Conservation (phyloP, 768 basidiomycete genomes). For the Clathrus columnatus region DNA sequence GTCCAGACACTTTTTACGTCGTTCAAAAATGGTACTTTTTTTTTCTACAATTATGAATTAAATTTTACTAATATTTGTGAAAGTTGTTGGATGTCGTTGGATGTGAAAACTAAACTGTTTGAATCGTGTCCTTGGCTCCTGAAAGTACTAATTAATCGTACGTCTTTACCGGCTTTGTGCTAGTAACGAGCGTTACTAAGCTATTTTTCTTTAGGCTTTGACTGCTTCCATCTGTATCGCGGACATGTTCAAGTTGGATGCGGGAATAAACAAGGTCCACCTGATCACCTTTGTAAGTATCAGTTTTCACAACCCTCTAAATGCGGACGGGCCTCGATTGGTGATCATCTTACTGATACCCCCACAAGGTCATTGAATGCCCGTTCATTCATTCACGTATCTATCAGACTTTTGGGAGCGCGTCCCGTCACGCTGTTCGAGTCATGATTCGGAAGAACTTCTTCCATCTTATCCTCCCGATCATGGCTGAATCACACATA, state of each 20-base stretch:
- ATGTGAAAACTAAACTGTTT: constrained; percentile 97
- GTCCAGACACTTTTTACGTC: constrained; percentile 82
- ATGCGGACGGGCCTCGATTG: constrained; percentile 93
- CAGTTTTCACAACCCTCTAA: constrained; percentile 86
- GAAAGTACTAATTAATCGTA: constrained; percentile 82
- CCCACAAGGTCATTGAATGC: constrained; percentile 65
- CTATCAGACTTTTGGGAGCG: constrained; percentile 82
- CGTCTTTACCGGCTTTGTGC: neutral
- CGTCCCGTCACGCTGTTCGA: constrained; percentile 84
- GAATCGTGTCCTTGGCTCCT: constrained; percentile 93
- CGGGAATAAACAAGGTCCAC: constrained; percentile 91
- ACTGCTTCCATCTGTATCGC: constrained; percentile 96
- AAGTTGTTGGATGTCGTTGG: too few species aligned
- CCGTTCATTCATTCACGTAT: neutral
- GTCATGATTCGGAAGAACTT: constrained; percentile 81
- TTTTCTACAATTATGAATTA: constrained; percentile 92
- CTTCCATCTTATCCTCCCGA: constrained; percentile 90
- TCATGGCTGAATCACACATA: constrained; percentile 98
- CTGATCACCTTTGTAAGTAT: constrained; percentile 98
- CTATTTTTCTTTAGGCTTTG: constrained; percentile 50
- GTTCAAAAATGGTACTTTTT: constrained; percentile 95
- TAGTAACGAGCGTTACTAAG: neutral
- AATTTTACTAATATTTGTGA: constrained; percentile 40
- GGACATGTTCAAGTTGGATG: constrained; percentile 96
- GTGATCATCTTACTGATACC: constrained; percentile 92